Evolutionary conservation across 768 basidiomycete species (phyloP).

Genomic region (Candolleomyces eurysporus): DNA sequence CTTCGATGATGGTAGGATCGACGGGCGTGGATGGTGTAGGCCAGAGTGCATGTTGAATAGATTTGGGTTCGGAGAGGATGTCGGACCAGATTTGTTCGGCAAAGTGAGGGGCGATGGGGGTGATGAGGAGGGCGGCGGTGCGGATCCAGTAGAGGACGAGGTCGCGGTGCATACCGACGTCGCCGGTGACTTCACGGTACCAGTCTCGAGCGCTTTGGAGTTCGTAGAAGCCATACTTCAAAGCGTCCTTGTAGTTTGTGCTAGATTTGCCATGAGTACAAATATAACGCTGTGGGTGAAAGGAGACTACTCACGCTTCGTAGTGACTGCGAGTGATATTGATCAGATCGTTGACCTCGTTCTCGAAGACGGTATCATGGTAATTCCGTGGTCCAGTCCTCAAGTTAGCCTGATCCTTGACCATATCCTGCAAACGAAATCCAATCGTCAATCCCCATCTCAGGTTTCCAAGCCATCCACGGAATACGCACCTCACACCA

Average conservation of each 20-base stretch:
- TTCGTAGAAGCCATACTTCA: slow-evolving; percentile 96
- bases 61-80: slow-evolving; percentile 68
- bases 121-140: slow-evolving; percentile 71
- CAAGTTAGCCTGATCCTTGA: slow-evolving; percentile 65
- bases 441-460: neutral
- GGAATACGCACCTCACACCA: slow-evolving; percentile 87
- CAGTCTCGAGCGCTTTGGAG: slow-evolving; percentile 89
- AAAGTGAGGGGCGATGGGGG: slow-evolving; percentile 91
- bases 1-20: slow-evolving; percentile 67
- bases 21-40: slow-evolving; percentile 62
- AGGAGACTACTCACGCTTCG: slow-evolving; percentile 59
- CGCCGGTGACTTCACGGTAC: slow-evolving; percentile 91
- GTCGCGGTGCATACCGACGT: slow-evolving; percentile 89
- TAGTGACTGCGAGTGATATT: slow-evolving; percentile 79
- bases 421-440: slow-evolving; percentile 60
- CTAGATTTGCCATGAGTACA: slow-evolving; percentile 35
- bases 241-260: slow-evolving; percentile 91
- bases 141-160: slow-evolving; percentile 86
- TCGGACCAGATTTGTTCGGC: slow-evolving; percentile 86
- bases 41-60: slow-evolving; percentile 84
- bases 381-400: slow-evolving; percentile 75
- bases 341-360: slow-evolving; percentile 87
- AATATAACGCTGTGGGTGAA: neutral
- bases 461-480: no score
- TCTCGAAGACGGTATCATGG: slow-evolving; percentile 88